These are phyloP conservation scores for Eucalyptus regnans DNA, from an alignment of 345 rosid genomes.

Conservation along the genomic window DNA sequence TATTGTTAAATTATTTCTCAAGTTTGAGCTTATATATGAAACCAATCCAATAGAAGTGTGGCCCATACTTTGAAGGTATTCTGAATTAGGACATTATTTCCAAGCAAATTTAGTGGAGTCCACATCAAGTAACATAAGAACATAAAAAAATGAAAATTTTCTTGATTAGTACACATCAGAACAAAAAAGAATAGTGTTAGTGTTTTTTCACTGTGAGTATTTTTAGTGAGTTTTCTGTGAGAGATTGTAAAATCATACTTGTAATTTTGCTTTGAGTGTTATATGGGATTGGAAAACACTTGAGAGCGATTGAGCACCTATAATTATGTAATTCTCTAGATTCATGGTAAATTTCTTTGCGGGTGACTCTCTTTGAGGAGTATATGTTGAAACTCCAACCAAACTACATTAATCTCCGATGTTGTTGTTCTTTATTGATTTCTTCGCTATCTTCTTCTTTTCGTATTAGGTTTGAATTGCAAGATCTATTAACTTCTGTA, in stretches of 20 bases:
- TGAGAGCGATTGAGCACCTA: neutral
- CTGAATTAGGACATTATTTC: neutral
- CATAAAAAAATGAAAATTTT: neutral
- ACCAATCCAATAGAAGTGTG: neutral
- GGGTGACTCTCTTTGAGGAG: neutral
- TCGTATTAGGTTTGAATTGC: neutral
- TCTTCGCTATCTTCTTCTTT: neutral
- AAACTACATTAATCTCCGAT: neutral
- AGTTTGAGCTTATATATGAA: neutral
- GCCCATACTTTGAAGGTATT: neutral
- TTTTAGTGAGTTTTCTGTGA: neutral
- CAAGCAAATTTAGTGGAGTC: neutral
- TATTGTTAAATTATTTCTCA: neutral
- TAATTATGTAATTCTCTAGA: neutral
- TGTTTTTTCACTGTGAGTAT: neutral
- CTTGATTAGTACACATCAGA: neutral
- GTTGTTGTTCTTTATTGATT: neutral
- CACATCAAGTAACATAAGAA: neutral
- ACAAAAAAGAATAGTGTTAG: neutral
- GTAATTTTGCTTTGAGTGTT: neutral
- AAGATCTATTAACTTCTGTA: neutral
- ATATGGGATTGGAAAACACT: neutral
- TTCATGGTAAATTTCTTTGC: neutral
- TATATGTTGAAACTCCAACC: neutral
- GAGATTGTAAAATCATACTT: neutral